Percentiles rank a stretch among this genome's conserved stretches.
Conservation (phyloP, 257 asterid genomes). For the Schizonepeta tenuifolia region DNA sequence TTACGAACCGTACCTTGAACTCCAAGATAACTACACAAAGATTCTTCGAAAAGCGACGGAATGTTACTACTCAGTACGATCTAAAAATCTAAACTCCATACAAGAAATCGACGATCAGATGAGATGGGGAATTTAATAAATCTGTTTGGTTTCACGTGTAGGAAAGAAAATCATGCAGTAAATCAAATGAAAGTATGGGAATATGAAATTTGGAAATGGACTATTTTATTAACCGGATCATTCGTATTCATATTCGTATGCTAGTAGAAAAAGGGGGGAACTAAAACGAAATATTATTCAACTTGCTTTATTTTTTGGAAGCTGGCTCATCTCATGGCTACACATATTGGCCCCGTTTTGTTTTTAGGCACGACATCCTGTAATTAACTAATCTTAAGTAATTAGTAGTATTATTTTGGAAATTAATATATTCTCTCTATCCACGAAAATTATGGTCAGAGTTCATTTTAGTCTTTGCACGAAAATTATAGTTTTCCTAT, state of each 20-base stretch:
- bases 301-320: not conserved
- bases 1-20: slow-evolving; percentile 6
- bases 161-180: slow-evolving; percentile 21
- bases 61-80: slow-evolving; percentile 5
- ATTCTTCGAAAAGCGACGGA: not conserved
- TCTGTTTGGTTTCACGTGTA: slow-evolving; percentile 9
- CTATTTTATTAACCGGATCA: not conserved
- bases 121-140: slow-evolving; percentile 6
- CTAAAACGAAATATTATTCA: not conserved
- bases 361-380: not conserved
- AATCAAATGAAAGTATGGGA: not conserved
- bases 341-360: not conserved
- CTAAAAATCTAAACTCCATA: not conserved
- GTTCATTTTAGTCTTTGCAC: no score
- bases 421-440: no score
- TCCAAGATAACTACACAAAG: not conserved
- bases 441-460: no score
- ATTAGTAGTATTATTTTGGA: no score
- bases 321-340: no score
- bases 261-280: not conserved
- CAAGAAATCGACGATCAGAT: slow-evolving; percentile 9
- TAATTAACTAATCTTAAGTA: no score
- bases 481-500: no score
- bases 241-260: slow-evolving; percentile 2
- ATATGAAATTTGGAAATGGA: not conserved